A percentile compares a stretch with the other conserved stretches of the same genome.
Evolutionary conservation across 2,329 filamentous ascomycete genomes (phyloP).

Genomic region (Rosellinia necatrix): DNA sequence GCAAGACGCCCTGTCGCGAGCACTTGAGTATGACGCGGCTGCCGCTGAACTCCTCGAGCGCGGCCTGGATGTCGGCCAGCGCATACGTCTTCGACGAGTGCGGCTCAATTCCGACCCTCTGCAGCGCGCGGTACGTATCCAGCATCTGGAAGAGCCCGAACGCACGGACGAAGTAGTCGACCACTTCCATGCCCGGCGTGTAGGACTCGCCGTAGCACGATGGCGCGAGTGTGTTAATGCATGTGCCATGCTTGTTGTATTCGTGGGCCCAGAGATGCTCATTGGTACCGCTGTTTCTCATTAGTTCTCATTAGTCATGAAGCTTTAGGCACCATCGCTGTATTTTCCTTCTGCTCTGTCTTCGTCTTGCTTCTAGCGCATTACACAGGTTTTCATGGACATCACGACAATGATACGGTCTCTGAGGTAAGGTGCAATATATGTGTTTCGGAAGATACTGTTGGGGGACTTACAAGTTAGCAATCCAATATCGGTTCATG

Average conservation of each 20-base stretch:
- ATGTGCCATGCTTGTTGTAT: constrained; percentile 74
- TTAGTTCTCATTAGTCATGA: constrained; percentile 8
- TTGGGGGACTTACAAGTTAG: constrained; percentile 42
- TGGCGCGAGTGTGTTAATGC: constrained; percentile 70
- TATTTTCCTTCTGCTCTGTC: not conserved
- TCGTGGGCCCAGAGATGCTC: constrained; percentile 69
- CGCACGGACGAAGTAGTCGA: constrained; percentile 52
- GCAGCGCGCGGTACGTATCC: constrained; percentile 49
- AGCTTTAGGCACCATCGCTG: not conserved
- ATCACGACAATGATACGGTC: not conserved
- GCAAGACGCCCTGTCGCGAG: constrained; percentile 46
- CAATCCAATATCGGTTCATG: constrained; percentile 52
- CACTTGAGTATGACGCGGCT: constrained; percentile 52
- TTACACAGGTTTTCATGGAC: not conserved
- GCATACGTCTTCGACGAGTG: constrained; percentile 46
- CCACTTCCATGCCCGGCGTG: constrained; percentile 47
- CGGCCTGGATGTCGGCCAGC: constrained; percentile 47
- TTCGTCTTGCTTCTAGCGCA: not conserved
- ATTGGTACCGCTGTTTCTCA: constrained; percentile 43
- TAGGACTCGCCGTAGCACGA: constrained; percentile 64
- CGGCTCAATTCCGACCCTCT: constrained; percentile 45
- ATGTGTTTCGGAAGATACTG: no score
- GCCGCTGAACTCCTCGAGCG: constrained; percentile 51
- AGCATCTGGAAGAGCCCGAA: constrained; percentile 48
- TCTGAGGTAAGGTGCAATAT: not conserved